Percentiles rank a stretch among this genome's conserved stretches.
Conservation (phyloP, 2,329 filamentous ascomycete genomes). For the Diplodia seriata region DNA sequence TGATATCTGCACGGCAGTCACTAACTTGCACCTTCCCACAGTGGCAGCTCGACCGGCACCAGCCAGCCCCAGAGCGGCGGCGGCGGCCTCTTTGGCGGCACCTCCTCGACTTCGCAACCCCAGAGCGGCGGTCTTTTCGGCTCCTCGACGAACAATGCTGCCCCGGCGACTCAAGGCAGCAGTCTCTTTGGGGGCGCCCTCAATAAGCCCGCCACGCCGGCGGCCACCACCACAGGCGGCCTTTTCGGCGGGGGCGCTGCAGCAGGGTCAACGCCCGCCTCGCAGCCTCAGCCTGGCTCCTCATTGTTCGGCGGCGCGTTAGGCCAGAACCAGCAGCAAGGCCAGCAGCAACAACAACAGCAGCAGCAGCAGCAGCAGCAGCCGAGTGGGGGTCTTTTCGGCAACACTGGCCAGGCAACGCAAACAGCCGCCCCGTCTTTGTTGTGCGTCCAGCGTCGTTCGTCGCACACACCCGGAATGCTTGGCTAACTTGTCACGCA, state of each 20-base stretch:
- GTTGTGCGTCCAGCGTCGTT: constrained; percentile 47
- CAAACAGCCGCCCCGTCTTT: constrained; percentile 44
- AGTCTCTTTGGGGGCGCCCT: constrained; percentile 48
- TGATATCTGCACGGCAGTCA: not conserved
- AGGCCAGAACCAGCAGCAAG: constrained; percentile 41
- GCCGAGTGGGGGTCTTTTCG: constrained; percentile 46
- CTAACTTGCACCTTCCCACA: constrained; percentile 25
- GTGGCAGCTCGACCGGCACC: constrained; percentile 36
- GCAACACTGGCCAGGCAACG: constrained; percentile 38
- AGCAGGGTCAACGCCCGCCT: constrained; percentile 34
- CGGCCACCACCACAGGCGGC: constrained; percentile 36
- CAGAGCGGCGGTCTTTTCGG: constrained; percentile 41
- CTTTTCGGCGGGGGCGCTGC: constrained; percentile 47
- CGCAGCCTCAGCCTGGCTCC: constrained; percentile 38
- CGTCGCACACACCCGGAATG: constrained; percentile 40
- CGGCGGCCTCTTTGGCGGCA: constrained; percentile 40
- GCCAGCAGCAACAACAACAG: constrained; percentile 38
- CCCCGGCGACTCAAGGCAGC: constrained; percentile 36
- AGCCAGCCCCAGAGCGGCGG: constrained; percentile 36
- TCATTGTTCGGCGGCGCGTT: constrained; percentile 46
- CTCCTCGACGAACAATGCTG: constrained; percentile 35
- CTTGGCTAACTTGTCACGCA: constrained; percentile 43
- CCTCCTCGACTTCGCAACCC: constrained; percentile 36
- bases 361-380: constrained; percentile 31
- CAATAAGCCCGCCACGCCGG: constrained; percentile 43